phyloP scores from a whole-genome alignment of 805 yeast genomes.

The Sugiyamaella valdiviana region DNA sequence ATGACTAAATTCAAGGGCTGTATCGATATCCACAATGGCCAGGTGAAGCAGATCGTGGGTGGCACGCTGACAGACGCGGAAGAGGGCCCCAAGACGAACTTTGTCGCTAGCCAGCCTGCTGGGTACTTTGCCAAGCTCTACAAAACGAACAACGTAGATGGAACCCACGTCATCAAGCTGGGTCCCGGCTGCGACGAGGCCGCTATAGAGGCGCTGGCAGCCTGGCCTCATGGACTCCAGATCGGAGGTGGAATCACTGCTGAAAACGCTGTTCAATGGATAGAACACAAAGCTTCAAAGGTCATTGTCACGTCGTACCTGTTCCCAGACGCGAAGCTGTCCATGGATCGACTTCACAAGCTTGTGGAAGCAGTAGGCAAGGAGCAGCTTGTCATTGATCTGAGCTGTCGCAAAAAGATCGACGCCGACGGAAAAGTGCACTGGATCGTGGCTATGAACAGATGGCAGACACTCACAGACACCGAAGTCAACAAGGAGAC shows the following conservation, averaged over 20 bases:
- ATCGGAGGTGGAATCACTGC: slow-evolving; percentile 89
- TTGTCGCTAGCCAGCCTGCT: slow-evolving; percentile 69
- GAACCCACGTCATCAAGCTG: slow-evolving; percentile 90
- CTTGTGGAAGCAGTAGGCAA: slow-evolving; percentile 57
- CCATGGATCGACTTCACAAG: slow-evolving; percentile 44
- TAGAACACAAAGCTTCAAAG: slow-evolving; percentile 66
- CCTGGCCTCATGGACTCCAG: slow-evolving; percentile 73
- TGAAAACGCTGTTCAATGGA: slow-evolving; percentile 71
- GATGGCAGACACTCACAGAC: slow-evolving; percentile 89
- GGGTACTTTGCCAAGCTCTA: slow-evolving; percentile 71
- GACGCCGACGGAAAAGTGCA: slow-evolving; percentile 22
- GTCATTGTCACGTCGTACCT: slow-evolving; percentile 90
- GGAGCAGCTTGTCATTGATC: slow-evolving; percentile 68
- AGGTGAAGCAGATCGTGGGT: slow-evolving; percentile 95
- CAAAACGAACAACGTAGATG: slow-evolving; percentile 47
- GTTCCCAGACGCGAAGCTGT: slow-evolving; percentile 58
- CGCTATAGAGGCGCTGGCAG: slow-evolving; percentile 64
- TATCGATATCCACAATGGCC: slow-evolving; percentile 90
- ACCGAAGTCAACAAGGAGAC: slow-evolving; percentile 49
- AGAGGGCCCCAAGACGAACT: slow-evolving; percentile 57
- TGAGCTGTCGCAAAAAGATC: slow-evolving; percentile 68
- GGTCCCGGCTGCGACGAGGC: slow-evolving; percentile 81
- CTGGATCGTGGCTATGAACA: slow-evolving; percentile 97
- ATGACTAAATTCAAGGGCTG: slow-evolving; percentile 94
- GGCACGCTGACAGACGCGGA: slow-evolving; percentile 59